Conservation (phyloP, 768 basidiomycete genomes). For the Termitomyces sp. region DNA sequence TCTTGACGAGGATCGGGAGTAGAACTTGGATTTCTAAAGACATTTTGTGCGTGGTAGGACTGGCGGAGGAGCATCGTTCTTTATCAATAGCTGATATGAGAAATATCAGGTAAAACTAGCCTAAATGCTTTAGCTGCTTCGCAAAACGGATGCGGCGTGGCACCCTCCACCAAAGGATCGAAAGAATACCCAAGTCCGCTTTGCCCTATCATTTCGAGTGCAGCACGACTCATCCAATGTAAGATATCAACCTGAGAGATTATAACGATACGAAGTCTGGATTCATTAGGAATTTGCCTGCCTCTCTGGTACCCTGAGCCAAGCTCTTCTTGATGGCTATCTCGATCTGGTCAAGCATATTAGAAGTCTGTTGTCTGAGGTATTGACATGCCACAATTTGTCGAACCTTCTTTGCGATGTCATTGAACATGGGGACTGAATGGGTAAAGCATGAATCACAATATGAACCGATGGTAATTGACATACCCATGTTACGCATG, state of each 20-base stretch:
- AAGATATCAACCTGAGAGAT: background rate
- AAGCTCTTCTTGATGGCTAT: background rate
- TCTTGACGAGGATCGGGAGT: background rate
- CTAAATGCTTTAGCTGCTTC: slow-evolving; percentile 1
- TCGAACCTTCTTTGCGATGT: background rate
- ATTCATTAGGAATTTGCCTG: background rate
- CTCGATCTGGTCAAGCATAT: background rate
- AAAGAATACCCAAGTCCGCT: slow-evolving; percentile 2
- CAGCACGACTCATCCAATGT: slow-evolving; percentile 3
- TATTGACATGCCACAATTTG: background rate
- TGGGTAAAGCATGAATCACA: background rate
- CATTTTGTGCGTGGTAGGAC: background rate
- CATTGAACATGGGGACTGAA: background rate
- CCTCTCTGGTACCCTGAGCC: background rate
- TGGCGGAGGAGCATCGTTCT: background rate
- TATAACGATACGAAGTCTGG: too few relatives aligned
- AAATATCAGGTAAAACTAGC: background rate
- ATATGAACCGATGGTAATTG: too few relatives aligned
- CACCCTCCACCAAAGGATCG: background rate
- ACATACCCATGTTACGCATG: slow-evolving; percentile 2
- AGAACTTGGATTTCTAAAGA: background rate
- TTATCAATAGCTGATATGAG: background rate
- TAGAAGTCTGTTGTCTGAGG: background rate
- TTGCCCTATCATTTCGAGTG: slow-evolving; percentile 3
- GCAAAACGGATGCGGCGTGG: background rate